Percentiles rank a stretch among this genome's conserved stretches.
Conservation (phyloP, 2,329 filamentous ascomycete genomes). For the Dichotomopilus funicola region DNA sequence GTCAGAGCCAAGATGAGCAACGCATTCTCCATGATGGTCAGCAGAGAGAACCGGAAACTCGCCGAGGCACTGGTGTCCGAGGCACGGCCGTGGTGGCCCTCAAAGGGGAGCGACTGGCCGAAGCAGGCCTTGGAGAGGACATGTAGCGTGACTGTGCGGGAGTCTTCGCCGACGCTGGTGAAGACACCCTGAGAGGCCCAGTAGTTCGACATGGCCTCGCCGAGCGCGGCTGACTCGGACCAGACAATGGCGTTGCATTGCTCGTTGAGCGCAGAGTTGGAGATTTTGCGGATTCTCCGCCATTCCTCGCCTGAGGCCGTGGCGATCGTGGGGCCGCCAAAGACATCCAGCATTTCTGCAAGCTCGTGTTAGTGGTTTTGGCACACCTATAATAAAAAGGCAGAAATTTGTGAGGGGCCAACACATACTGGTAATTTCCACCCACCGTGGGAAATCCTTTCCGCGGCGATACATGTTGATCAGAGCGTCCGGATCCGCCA, state of each 20-base stretch:
- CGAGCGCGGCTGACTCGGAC: constrained; percentile 23
- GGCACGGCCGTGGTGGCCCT: constrained; percentile 22
- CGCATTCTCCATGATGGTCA: constrained; percentile 21
- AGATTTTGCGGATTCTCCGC: constrained; percentile 24
- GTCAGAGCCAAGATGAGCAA: background rate
- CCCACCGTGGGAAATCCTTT: constrained; percentile 17
- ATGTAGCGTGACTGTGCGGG: constrained; percentile 25
- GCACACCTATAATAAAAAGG: background rate
- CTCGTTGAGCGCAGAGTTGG: constrained; percentile 24
- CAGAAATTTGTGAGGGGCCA: constrained; percentile 1
- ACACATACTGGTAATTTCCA: constrained; percentile 7
- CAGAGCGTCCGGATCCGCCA: constrained; percentile 14
- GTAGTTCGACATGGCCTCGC: constrained; percentile 26
- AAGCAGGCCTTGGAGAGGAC: constrained; percentile 28
- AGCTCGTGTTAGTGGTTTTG: background rate
- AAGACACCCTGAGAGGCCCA: constrained; percentile 23
- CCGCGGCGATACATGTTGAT: constrained; percentile 8
- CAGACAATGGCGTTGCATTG: constrained; percentile 27
- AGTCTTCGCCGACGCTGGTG: constrained; percentile 22
- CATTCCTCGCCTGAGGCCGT: constrained; percentile 7
- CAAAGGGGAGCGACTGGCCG: constrained; percentile 28
- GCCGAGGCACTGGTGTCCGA: constrained; percentile 5
- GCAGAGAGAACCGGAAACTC: constrained; percentile 27
- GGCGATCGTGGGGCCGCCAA: constrained; percentile 17
- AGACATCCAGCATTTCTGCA: constrained; percentile 10